Evolutionary conservation across 2,329 filamentous ascomycete species (phyloP), one percentile per base, ranked within the genome.

Genomic region (Curvularia spicifera): DNA sequence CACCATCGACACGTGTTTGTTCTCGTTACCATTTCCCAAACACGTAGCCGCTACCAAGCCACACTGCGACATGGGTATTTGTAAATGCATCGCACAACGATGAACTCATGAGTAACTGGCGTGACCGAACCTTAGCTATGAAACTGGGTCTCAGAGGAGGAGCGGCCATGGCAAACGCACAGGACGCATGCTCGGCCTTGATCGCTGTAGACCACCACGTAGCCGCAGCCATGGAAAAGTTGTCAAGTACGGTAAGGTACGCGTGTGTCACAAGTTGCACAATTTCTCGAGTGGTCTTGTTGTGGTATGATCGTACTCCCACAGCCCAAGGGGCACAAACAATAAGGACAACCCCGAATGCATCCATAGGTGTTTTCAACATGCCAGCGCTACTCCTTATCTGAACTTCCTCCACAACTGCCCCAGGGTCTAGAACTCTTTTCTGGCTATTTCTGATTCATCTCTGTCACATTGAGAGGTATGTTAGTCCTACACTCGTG

Each of bases 41-140:
- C 50, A 51, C 22, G 46, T 40, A 51, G 29, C 33, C 26, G 39
- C 40, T 15, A 18, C 42, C 26, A 24, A 18, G 28, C 24, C 40
- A 48, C 24, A 51, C 15, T 31, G 29, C 35, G 31, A 42, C 37
- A 8, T 15, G 29, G 15, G 20, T 51, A 31, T 28, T 42, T 48
- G 39, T 53, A 31, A 24, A 35, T 55, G 59, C 61, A 29, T 56
- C 39, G 61, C 66, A 51, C 60, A 44, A 66, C 58, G 31, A 29
- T 29, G 18, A 47, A 24, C 35, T 20, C 50, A 37, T 40, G 26
- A 51, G n/a, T 18, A 5, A 18, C 49, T 48, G 48, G 37, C 45
- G 51, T 51, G 4, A 59, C 49, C 8, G 5, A 43, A 5, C 52
- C 42, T 50, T 28, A 43, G 51, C 24, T 39, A 29, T 39, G 7